Percentiles rank a stretch among this genome's conserved stretches.
phyloP scores from a whole-genome alignment of 169 alveolate genomes.

The Theileria orientalis region DNA sequence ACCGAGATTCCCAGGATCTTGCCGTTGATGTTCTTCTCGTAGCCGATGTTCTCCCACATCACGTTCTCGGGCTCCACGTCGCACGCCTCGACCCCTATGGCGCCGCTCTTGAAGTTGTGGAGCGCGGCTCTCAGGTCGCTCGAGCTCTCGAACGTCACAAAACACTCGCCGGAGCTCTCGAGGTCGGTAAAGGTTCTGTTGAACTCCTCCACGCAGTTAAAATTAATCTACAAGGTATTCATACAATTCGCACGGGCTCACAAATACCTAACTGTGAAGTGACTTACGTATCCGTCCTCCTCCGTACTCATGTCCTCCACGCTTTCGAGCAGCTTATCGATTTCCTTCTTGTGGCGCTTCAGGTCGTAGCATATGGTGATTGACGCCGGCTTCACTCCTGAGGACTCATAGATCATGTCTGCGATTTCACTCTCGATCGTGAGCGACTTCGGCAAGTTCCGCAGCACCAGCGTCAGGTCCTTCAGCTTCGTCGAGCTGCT shows the following conservation, averaged over 20 bases:
- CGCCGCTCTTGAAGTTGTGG: slow-evolving; percentile 4
- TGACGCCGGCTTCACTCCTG: slow-evolving; percentile 34
- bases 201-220: slow-evolving; percentile 29
- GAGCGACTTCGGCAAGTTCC: slow-evolving; percentile 27
- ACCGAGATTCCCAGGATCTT: slow-evolving; percentile 25
- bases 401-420: slow-evolving; percentile 13
- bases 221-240: slow-evolving; percentile 22
- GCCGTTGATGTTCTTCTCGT: slow-evolving; percentile 8
- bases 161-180: slow-evolving; percentile 43
- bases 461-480: slow-evolving; percentile 40
- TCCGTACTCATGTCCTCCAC: neutral
- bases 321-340: slow-evolving; percentile 23
- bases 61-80: slow-evolving; percentile 71
- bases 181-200: neutral
- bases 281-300: neutral
- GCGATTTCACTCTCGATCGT: slow-evolving; percentile 30
- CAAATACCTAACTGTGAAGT: no score
- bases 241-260: neutral
- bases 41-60: slow-evolving; percentile 56
- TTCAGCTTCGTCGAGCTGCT: slow-evolving; percentile 22
- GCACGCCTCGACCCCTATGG: slow-evolving; percentile 30
- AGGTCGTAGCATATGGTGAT: slow-evolving; percentile 50
- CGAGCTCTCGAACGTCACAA: slow-evolving; percentile 30
- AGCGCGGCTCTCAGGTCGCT: slow-evolving; percentile 14
- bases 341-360: neutral